These are phyloP conservation scores for Aspergillus sojae DNA, from an alignment of 2,329 filamentous ascomycete genomes.

Conservation along the genomic window DNA sequence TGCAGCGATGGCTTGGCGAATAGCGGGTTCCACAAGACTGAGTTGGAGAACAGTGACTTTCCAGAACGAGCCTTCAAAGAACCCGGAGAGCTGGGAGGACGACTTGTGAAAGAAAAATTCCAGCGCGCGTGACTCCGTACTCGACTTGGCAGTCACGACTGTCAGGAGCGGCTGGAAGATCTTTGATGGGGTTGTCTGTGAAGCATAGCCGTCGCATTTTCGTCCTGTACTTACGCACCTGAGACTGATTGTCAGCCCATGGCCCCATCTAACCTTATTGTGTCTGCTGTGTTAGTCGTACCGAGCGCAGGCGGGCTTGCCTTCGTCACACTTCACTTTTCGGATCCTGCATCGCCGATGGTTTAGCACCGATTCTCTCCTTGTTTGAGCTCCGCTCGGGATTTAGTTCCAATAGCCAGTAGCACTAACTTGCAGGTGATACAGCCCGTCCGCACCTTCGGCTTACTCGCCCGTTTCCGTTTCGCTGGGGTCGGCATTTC, in stretches of 20 bases:
- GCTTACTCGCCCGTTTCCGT: conserved; percentile 1
- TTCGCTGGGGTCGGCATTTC: background rate
- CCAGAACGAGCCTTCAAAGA: conserved; percentile 70
- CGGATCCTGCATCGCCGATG: conserved; percentile 14
- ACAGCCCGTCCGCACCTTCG: conserved; percentile 55
- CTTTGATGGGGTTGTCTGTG: background rate
- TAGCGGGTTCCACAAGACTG: conserved; percentile 63
- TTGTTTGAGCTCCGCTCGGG: background rate
- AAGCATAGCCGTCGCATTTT: conserved; percentile 19
- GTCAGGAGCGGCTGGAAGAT: conserved; percentile 4
- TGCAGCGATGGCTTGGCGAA: conserved; percentile 67
- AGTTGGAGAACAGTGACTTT: conserved; percentile 64
- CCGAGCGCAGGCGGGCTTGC: conserved; percentile 62
- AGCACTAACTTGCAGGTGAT: conserved; percentile 69
- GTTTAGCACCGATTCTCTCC: conserved; percentile 4
- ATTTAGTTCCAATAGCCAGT: background rate
- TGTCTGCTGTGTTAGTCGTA: conserved; percentile 45
- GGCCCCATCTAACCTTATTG: background rate
- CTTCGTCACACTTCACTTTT: conserved; percentile 69
- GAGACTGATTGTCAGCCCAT: background rate
- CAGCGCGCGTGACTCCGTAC: conserved; percentile 17
- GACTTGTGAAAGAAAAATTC: conserved; percentile 58
- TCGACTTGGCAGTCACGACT: conserved; percentile 1
- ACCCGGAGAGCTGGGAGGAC: conserved; percentile 65
- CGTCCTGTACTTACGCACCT: conserved; percentile 17